Evolutionary conservation across 2,329 filamentous ascomycete species (phyloP).

Genomic region (Huntiella savannae): DNA sequence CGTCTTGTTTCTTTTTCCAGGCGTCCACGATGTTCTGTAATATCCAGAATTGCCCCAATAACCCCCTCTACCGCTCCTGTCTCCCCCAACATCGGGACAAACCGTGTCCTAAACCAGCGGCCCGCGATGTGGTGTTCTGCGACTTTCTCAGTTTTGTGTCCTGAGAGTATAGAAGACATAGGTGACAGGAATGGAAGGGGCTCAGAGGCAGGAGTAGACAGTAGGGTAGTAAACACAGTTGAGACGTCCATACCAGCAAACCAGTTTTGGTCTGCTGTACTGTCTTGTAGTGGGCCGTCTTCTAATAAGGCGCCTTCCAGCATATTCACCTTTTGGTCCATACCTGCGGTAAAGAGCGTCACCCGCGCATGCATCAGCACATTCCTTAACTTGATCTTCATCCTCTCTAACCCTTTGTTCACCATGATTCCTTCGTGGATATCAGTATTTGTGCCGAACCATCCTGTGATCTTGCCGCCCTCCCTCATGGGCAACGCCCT

Average conservation of each 20-base stretch:
- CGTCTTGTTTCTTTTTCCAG: slow-evolving; percentile 46
- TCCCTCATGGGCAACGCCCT: slow-evolving; percentile 50
- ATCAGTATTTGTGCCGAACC: slow-evolving; percentile 65
- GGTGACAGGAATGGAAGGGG: slow-evolving; percentile 32
- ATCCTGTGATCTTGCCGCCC: slow-evolving; percentile 51
- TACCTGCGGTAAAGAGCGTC: slow-evolving; percentile 56
- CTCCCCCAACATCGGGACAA: slow-evolving; percentile 41
- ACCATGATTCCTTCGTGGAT: slow-evolving; percentile 52
- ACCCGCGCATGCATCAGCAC: slow-evolving; percentile 60
- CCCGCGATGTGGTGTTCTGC: slow-evolving; percentile 46
- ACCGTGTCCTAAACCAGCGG: slow-evolving; percentile 56
- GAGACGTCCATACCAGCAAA: slow-evolving; percentile 44
- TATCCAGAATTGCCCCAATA: slow-evolving; percentile 63
- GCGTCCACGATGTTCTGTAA: slow-evolving; percentile 51
- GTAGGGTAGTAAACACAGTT: slow-evolving; percentile 34
- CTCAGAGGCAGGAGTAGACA: slow-evolving; percentile 11
- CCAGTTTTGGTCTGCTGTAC: slow-evolving; percentile 16
- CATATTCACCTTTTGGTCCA: slow-evolving; percentile 41
- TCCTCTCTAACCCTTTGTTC: slow-evolving; percentile 46
- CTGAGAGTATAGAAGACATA: slow-evolving; percentile 48
- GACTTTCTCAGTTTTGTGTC: slow-evolving; percentile 35
- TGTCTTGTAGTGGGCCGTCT: too few species aligned
- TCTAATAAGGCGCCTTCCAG: slow-evolving; percentile 47
- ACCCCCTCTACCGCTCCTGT: slow-evolving; percentile 43
- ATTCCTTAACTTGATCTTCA: slow-evolving; percentile 49